Evolutionary conservation across 164 flowering plant genomes (phyloP).

Genomic region (Nelumbo lutea): DNA sequence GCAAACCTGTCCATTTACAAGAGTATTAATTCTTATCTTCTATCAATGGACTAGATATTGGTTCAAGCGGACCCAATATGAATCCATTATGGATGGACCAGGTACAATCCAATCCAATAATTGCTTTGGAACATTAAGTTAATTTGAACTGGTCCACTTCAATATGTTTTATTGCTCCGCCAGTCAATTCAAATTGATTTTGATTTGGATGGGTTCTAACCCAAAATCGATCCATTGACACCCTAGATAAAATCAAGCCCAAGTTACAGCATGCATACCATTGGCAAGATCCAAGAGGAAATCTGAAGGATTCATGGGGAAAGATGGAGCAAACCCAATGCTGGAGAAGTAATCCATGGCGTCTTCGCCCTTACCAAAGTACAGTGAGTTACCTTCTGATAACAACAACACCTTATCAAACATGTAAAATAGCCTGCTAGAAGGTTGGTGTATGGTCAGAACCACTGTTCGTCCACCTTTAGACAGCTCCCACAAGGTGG

Average conservation of each 20-base stretch:
- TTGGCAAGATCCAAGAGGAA: constrained; percentile 78
- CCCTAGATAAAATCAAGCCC: neutral
- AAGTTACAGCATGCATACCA: constrained; percentile 35
- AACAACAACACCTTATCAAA: constrained; percentile 63
- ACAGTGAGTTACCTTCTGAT: constrained; percentile 61
- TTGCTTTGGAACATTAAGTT: too few relatives aligned
- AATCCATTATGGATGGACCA: too few relatives aligned
- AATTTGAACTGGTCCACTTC: too few relatives aligned
- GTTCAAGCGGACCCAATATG: too few relatives aligned
- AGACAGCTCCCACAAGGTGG: constrained; percentile 50
- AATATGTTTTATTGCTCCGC: neutral
- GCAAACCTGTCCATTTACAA: too few relatives aligned
- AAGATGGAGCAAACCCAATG: constrained; percentile 45
- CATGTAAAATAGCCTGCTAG: constrained; percentile 67
- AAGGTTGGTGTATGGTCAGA: constrained; percentile 82
- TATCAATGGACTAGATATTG: too few relatives aligned
- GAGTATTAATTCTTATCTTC: too few relatives aligned
- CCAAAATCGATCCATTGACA: neutral
- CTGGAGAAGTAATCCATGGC: constrained; percentile 62
- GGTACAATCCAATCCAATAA: too few relatives aligned
- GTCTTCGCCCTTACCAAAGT: constrained; percentile 52
- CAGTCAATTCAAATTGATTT: too few relatives aligned
- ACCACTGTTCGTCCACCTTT: constrained; percentile 56
- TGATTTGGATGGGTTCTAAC: too few relatives aligned
- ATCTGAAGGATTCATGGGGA: constrained; percentile 77